Percentiles rank a stretch among this genome's conserved stretches.
Conservation (phyloP, 2,329 filamentous ascomycete genomes). For the Fusarium sp. region DNA sequence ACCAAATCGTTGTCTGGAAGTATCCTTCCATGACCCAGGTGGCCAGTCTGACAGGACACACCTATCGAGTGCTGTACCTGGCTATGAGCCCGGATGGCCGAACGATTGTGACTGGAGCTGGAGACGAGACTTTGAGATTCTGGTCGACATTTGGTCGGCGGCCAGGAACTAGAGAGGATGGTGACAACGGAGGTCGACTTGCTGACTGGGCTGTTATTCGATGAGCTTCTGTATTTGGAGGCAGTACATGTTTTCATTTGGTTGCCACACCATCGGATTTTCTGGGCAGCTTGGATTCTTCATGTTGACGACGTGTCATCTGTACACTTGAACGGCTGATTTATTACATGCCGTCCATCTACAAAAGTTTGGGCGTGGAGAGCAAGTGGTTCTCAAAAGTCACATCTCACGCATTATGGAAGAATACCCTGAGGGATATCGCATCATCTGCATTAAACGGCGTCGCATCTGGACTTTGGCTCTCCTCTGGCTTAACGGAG, state of each 20-base stretch:
- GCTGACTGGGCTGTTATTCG: conserved; percentile 89
- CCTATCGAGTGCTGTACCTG: conserved; percentile 94
- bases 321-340: not conserved
- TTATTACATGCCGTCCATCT: conserved; percentile 6
- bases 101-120: conserved; percentile 93
- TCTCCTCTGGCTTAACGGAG: conserved; percentile 22
- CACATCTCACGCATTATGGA: conserved; percentile 39
- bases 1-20: conserved; percentile 99
- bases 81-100: conserved; percentile 97
- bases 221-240: conserved; percentile 44
- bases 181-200: conserved; percentile 71
- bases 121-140: conserved; percentile 95
- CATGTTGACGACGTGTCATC: not conserved
- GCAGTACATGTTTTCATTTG: not conserved
- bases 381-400: conserved; percentile 25
- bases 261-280: not conserved
- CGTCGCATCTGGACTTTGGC: conserved; percentile 44
- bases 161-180: conserved; percentile 77
- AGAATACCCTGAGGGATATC: conserved; percentile 37
- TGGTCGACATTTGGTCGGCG: conserved; percentile 96
- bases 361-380: conserved; percentile 8
- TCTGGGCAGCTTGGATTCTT: not conserved
- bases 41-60: conserved; percentile 93
- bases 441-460: conserved; percentile 47
- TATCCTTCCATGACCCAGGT: conserved; percentile 99